Evolutionary conservation across 2,329 filamentous ascomycete species (phyloP).

Genomic region (Xylariomycetidae sp.): DNA sequence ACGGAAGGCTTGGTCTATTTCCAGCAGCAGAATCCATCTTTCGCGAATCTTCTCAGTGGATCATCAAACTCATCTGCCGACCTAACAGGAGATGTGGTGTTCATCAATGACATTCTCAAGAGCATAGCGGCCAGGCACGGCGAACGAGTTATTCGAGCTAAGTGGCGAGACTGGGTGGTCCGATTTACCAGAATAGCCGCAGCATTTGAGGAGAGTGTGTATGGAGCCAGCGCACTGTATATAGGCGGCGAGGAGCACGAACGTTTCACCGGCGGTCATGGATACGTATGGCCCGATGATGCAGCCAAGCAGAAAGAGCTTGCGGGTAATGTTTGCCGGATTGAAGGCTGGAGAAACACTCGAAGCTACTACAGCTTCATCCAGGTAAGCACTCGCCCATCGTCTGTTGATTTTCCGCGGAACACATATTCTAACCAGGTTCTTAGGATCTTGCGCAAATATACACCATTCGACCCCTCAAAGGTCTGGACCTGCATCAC

Average conservation of each 20-base stretch:
- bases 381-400: constrained; percentile 53
- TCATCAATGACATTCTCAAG: constrained; percentile 80
- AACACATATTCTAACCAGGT: constrained; percentile 23
- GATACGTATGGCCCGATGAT: constrained; percentile 93
- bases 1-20: constrained; percentile 88
- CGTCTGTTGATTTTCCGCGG: background rate
- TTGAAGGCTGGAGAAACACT: constrained; percentile 96
- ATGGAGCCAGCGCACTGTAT: constrained; percentile 84
- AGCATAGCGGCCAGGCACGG: constrained; percentile 84
- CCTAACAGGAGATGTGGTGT: constrained; percentile 78
- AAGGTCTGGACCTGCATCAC: constrained; percentile 82
- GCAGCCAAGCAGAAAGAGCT: constrained; percentile 76
- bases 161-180: constrained; percentile 91
- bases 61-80: constrained; percentile 41
- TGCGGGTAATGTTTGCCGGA: constrained; percentile 83
- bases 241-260: constrained; percentile 73
- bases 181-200: constrained; percentile 91
- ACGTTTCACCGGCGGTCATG: constrained; percentile 65
- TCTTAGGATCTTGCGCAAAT: constrained; percentile 60
- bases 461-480: constrained; percentile 63
- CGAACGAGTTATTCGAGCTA: constrained; percentile 83
- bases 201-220: constrained; percentile 92
- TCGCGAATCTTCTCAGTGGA: constrained; percentile 45
- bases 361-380: constrained; percentile 95
- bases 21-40: constrained; percentile 68